These are phyloP conservation scores for Trichothecium roseum DNA, from an alignment of 2,329 filamentous ascomycete species.

Conservation along the genomic window DNA sequence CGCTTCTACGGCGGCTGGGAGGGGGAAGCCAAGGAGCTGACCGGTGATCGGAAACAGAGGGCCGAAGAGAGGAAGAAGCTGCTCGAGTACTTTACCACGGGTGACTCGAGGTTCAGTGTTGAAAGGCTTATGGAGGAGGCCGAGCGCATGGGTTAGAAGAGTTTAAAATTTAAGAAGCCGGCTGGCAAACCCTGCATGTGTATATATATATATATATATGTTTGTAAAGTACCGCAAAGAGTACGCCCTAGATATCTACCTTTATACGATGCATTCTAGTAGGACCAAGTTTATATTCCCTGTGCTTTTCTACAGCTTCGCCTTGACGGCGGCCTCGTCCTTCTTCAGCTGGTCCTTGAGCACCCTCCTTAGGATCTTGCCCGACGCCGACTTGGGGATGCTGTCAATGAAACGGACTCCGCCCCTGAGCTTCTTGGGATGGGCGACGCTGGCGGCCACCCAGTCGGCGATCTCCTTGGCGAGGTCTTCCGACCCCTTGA, in stretches of 20 bases:
- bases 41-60: conserved; percentile 40
- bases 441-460: conserved; percentile 47
- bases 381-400: conserved; percentile 58
- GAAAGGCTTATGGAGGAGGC: conserved; percentile 82
- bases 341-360: conserved; percentile 33
- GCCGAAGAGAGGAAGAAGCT: conserved; percentile 55
- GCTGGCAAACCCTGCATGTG: not conserved
- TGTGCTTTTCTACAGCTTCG: conserved; percentile 23
- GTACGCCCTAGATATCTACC: not conserved
- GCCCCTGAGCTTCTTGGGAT: conserved; percentile 59
- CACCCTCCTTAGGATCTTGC: conserved; percentile 37
- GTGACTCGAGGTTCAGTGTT: conserved; percentile 70
- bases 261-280: too few relatives aligned
- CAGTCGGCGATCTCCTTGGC: conserved; percentile 24
- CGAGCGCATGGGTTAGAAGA: conserved; percentile 57
- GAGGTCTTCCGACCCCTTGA: conserved; percentile 20
- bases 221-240: not conserved
- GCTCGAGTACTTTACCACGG: conserved; percentile 71
- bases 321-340: conserved; percentile 19
- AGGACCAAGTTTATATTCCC: not conserved
- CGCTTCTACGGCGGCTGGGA: conserved; percentile 74
- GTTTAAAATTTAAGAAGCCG: not conserved
- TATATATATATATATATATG: not conserved
- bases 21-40: conserved; percentile 25
- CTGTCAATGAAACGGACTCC: conserved; percentile 57